Evolutionary conservation across 2,329 filamentous ascomycete species (phyloP).

Genomic region (Knufia fluminis): DNA sequence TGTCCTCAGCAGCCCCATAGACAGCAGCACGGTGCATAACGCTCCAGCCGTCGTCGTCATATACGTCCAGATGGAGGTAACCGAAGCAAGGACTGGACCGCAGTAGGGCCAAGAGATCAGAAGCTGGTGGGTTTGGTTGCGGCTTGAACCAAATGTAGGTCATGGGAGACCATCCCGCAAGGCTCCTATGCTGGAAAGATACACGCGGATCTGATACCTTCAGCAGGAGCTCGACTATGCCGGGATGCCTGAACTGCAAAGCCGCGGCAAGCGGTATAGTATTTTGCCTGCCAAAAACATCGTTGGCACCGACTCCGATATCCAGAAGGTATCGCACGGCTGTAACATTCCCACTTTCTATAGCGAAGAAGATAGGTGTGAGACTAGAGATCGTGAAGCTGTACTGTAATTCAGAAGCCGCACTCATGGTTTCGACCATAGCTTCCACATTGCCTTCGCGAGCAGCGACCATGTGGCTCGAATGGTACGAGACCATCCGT

Average conservation of each 20-base stretch:
- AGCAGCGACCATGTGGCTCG: background rate
- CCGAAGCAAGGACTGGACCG: background rate
- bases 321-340: conserved; percentile 10
- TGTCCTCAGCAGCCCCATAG: conserved; percentile 6
- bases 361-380: conserved; percentile 9
- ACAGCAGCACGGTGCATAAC: conserved; percentile 10
- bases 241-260: conserved; percentile 3
- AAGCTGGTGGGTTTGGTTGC: background rate
- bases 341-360: conserved; percentile 6
- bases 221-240: conserved; percentile 4
- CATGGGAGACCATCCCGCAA: conserved; percentile 5
- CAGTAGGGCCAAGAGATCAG: conserved; percentile 4
- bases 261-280: conserved; percentile 8
- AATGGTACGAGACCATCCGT: background rate
- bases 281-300: conserved; percentile 6
- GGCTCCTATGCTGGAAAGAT: background rate
- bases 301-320: conserved; percentile 9
- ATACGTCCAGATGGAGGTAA: background rate
- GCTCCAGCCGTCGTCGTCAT: conserved; percentile 6
- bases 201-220: background rate
- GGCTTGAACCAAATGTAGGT: conserved; percentile 6
- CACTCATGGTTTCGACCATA: background rate
- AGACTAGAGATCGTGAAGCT: background rate
- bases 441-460: background rate
- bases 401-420: background rate